Base-by-base conservation (phyloP, 306 rosid species). In the Acacia melanoxylon region DNA sequence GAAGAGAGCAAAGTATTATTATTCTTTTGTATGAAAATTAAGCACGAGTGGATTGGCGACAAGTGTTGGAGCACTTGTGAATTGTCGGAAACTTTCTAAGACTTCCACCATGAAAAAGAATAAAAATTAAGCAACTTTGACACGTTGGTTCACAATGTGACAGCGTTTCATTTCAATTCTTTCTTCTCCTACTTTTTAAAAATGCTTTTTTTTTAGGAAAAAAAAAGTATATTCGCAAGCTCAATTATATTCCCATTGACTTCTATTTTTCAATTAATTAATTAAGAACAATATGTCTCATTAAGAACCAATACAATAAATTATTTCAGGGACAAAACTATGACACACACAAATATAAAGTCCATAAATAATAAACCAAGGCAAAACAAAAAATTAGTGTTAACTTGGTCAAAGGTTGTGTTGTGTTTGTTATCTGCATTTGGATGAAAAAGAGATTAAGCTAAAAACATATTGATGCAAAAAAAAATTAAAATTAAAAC, bases 31-130 rank as follows among this genome's bases (percentile, higher is more conserved):
- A 12, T 72, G 12, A 45, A 62, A 46, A 62, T 62, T 14, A 45
- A 62, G 42, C 40, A 61, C 44, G 24, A 72, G 73, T 61, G 65
- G 12, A 6, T 4, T 27, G 6, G 24, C 37, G 74, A 52, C 81
- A 45, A 74, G 63, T 77, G 41, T 80, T 40, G 1, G 72, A 80
- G 83, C 40, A 45, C 44, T 56, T 27, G 20, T 59, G n/a, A 58
- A 7, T 42, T 69, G 49, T 72, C 42, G 67, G 40, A 35, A 15
- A 62, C 78, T 80, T 72, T 37, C 51, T 29, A 62, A 59, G 22
- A 45, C 37, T 61, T 62, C 67, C 84, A 59, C 79, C 52, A 25
- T 51, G 45, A 41, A 74, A 74, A 81, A 51, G 68, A 74, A 75
- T 49, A 65, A 19, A 25, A 25, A 51, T 41, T 56, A 65, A 45